Evolutionary conservation across 371 early-diverging fungal species (phyloP), one percentile per base, ranked within the genome.

Genomic region (Mucor velutinosus): DNA sequence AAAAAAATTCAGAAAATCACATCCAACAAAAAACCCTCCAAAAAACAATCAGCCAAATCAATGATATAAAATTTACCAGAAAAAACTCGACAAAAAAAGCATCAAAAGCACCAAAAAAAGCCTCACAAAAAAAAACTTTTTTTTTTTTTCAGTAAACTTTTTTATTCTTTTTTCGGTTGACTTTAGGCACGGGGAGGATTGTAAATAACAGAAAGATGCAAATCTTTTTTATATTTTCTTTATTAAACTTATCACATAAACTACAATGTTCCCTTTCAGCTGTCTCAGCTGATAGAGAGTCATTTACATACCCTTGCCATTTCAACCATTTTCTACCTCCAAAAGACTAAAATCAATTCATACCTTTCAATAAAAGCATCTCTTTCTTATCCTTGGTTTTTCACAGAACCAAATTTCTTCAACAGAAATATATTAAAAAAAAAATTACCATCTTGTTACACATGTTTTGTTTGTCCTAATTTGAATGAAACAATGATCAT

Each of bases 271-370:
- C 63, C 64, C 60, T 61, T 59, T 61, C 51, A 43, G 60, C 55
- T 47, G 53, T 47, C 17, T n/a, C 10, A 21, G n/a, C 27, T 57
- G 56, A 65, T 37, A 62, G 63, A 62, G 60, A 51, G 59, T 60
- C 67, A 69, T 71, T 74, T 74, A 71, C 74, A 75, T 75, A 71
- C 71, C 71, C 66, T 60, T 65, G 66, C 66, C 59, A 59, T 59
- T 30, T 59, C 63, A 57, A 57, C 68, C 67, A 37, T 23, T 8
- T 29, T n/a, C 35, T n/a, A 43, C 43, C 37, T 60, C 39, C 17
- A 4, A 23, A 41, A 32, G 32, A 33, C 23, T 51, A 51, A n/a
- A 23, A 29, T 43, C 14, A 27, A 57, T 41, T 55, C n/a, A 33
- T 63, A 23, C 29, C 35, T 53, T 30, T 25, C 35, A 64, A 49